Evolutionary conservation across 2,329 filamentous ascomycete species (phyloP).

Genomic region (Arthroderma sp.): DNA sequence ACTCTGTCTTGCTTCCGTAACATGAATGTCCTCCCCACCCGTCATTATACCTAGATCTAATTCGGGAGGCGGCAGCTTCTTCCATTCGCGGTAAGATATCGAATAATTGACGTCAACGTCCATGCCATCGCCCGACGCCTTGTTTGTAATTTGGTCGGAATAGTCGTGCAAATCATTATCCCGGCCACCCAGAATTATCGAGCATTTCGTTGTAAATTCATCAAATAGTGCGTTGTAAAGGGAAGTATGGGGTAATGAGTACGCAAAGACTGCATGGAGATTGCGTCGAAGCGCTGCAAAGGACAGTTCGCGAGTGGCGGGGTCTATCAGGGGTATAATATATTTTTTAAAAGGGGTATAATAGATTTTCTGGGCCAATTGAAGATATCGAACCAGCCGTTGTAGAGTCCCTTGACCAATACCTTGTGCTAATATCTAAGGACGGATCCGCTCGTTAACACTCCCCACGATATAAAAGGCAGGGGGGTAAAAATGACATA

Average conservation of each 20-base stretch:
- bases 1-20: conserved; percentile 21
- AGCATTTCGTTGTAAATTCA: conserved; percentile 32
- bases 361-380: conserved; percentile 25
- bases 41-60: conserved; percentile 21
- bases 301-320: conserved; percentile 17
- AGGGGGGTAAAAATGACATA: conserved; percentile 11
- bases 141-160: not conserved
- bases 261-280: conserved; percentile 36
- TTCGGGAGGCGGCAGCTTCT: conserved; percentile 18
- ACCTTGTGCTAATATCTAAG: not conserved
- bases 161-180: conserved; percentile 10
- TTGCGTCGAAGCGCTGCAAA: conserved; percentile 28
- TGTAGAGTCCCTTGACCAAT: conserved; percentile 15
- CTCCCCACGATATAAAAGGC: too few relatives aligned
- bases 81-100: conserved; percentile 27
- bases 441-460: too few relatives aligned
- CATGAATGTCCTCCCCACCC: conserved; percentile 18
- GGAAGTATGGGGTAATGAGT: conserved; percentile 30
- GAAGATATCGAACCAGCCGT: conserved; percentile 23
- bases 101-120: conserved; percentile 25
- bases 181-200: conserved; percentile 30
- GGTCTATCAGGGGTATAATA: conserved; percentile 19
- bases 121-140: conserved; percentile 20
- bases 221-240: conserved; percentile 33
- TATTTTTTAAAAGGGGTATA: conserved; percentile 23